These are phyloP conservation scores for Halenospora varia DNA, from an alignment of 495 filamentous ascomycete genomes.

Conservation along the genomic window DNA sequence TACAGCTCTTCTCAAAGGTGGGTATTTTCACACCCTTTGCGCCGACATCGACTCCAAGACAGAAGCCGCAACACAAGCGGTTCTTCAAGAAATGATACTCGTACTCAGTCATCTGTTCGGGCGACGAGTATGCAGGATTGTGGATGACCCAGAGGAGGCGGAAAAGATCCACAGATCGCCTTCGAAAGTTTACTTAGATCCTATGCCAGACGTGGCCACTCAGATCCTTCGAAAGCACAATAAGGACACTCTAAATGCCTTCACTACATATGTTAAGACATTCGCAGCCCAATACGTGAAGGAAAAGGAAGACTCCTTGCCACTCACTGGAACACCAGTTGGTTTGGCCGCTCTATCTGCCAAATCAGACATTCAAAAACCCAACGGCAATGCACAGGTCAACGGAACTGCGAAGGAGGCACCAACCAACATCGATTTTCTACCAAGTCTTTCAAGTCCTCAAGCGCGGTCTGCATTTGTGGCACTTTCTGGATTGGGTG, in stretches of 20 bases:
- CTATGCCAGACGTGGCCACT: conserved; percentile 53
- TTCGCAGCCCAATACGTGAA: conserved; percentile 60
- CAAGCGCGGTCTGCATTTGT: conserved; percentile 61
- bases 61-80: no score
- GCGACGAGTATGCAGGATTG: conserved; percentile 39
- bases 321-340: conserved; percentile 48
- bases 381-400: conserved; percentile 1
- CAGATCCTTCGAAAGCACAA: conserved; percentile 58
- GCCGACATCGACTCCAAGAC: conserved; percentile 39
- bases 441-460: conserved; percentile 21
- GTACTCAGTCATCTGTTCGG: conserved; percentile 68
- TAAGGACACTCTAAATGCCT: conserved; percentile 54
- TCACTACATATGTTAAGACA: conserved; percentile 62
- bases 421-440: neutral
- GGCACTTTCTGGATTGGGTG: conserved; percentile 63
- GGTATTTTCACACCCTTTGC: conserved; percentile 64
- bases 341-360: conserved; percentile 27
- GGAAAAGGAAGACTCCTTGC: conserved; percentile 46
- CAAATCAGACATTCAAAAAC: neutral
- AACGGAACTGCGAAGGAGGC: neutral
- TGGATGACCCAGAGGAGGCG: conserved; percentile 26
- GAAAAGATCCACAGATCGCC: conserved; percentile 44
- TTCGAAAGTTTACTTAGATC: conserved; percentile 58
- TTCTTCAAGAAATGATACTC: conserved; percentile 51
- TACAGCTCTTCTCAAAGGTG: conserved; percentile 53